Evolutionary conservation across 2,329 filamentous ascomycete species (phyloP).

Genomic region (Fusarium xylarioides): DNA sequence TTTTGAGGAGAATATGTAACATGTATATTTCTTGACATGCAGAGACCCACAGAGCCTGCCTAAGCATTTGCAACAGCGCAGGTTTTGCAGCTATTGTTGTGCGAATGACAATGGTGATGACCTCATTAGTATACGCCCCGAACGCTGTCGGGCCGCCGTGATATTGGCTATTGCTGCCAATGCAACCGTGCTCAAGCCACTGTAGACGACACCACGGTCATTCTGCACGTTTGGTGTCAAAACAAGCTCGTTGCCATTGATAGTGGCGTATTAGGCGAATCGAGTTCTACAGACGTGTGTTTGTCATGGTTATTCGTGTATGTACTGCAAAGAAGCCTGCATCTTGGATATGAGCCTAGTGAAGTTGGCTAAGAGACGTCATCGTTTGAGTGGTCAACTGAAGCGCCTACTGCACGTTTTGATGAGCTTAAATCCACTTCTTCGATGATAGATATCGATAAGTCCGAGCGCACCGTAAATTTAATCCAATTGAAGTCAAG

Average conservation of each 20-base stretch:
- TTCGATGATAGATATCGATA: not conserved
- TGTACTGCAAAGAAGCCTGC: constrained; percentile 2
- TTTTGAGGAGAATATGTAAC: constrained; percentile 3
- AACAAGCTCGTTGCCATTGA: not conserved
- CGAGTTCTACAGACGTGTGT: not conserved
- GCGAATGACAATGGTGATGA: constrained; percentile 16
- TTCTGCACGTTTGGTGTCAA: not conserved
- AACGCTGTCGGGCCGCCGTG: constrained; percentile 10
- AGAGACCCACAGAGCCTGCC: constrained; percentile 5
- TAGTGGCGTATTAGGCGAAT: not conserved
- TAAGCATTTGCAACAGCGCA: not conserved
- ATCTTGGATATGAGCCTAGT: not conserved
- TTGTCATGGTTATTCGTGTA: not conserved
- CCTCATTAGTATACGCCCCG: constrained; percentile 14
- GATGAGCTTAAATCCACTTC: constrained; percentile 27
- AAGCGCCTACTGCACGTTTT: constrained; percentile 19
- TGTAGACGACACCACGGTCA: not conserved
- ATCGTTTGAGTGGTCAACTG: not conserved
- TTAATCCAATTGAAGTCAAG: not conserved
- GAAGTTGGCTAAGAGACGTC: not conserved
- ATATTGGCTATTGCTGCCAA: not conserved
- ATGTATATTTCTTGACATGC: not conserved
- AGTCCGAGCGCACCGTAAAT: not conserved
- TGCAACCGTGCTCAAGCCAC: constrained; percentile 9
- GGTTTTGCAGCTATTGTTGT: not conserved